Conservation (phyloP, 148 eudicot species). For the Simmondsia chinensis region DNA sequence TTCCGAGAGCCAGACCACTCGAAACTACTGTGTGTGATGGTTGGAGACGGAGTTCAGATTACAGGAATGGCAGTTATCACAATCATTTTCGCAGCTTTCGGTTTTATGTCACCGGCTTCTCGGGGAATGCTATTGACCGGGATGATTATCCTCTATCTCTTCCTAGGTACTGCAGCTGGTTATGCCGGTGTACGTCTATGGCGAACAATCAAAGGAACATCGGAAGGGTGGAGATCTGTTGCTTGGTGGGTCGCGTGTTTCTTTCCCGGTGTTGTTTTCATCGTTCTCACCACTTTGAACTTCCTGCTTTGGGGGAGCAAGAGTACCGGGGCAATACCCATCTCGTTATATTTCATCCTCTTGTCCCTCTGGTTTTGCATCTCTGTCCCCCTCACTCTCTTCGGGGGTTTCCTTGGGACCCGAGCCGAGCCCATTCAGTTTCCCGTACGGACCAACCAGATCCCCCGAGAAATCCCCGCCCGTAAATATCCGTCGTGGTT, state of each 20-base stretch:
- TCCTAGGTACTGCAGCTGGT: slow-evolving; percentile 45
- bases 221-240: slow-evolving; percentile 61
- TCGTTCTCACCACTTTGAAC: slow-evolving; percentile 35
- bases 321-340: slow-evolving; percentile 55
- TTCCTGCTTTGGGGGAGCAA: slow-evolving; percentile 59
- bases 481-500: slow-evolving; percentile 58
- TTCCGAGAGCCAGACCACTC: slow-evolving; percentile 48
- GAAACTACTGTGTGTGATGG: slow-evolving; percentile 52
- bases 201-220: slow-evolving; percentile 33
- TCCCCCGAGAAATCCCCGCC: slow-evolving; percentile 52
- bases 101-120: slow-evolving; percentile 68
- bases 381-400: slow-evolving; percentile 51
- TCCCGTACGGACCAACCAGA: slow-evolving; percentile 54
- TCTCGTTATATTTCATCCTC: slow-evolving; percentile 41
- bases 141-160: slow-evolving; percentile 44
- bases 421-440: slow-evolving; percentile 31
- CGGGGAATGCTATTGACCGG: slow-evolving; percentile 54
- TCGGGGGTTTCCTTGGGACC: slow-evolving; percentile 55
- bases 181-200: slow-evolving; percentile 55
- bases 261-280: slow-evolving; percentile 52
- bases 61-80: slow-evolving; percentile 52
- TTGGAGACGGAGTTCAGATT: slow-evolving; percentile 60
- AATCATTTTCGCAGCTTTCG: slow-evolving; percentile 53
- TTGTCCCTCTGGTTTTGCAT: slow-evolving; percentile 59
- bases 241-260: slow-evolving; percentile 54